Evolutionary conservation across 441 rosid species (phyloP).

Genomic region (Populus tomentosa): DNA sequence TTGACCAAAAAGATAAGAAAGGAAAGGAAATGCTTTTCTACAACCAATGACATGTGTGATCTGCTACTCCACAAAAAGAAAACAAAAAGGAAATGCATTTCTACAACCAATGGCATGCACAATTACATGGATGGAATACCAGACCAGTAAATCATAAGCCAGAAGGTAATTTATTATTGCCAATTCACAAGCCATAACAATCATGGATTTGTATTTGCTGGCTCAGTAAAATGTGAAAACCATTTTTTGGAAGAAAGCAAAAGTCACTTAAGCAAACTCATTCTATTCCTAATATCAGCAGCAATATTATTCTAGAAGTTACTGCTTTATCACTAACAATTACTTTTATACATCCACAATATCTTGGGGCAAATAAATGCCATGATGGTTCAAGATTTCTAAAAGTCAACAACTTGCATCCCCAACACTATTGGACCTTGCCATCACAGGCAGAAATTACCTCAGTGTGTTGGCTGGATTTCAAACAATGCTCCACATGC

Average conservation of each 20-base stretch:
- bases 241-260: background rate
- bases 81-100: no score
- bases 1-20: no score
- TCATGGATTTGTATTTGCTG: background rate
- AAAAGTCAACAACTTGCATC: background rate
- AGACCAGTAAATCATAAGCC: background rate
- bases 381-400: background rate
- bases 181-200: background rate
- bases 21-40: no score
- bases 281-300: background rate
- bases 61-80: no score
- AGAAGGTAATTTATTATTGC: no score
- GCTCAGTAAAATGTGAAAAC: background rate
- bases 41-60: no score
- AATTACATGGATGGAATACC: background rate
- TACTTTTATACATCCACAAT: background rate
- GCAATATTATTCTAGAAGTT: background rate
- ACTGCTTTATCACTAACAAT: background rate
- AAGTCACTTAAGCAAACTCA: background rate
- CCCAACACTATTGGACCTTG: background rate
- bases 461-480: background rate
- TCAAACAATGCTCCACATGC: background rate
- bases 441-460: background rate
- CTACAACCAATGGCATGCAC: background rate
- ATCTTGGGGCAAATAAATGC: background rate